Conservation (phyloP, 2,329 filamentous ascomycete genomes). For the Hypoxylon sp. region DNA sequence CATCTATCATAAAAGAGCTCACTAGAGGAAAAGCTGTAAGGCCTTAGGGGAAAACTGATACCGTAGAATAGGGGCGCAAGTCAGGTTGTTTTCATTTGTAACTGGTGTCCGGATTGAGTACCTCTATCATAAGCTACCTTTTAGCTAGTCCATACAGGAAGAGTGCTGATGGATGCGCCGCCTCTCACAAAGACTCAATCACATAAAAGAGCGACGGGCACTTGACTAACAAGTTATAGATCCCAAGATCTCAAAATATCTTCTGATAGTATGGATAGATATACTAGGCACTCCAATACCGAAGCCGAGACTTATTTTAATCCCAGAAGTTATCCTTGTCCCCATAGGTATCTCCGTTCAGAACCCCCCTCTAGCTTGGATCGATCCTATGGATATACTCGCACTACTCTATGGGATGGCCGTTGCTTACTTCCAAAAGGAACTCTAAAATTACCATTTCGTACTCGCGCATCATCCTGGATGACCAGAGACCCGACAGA, state of each 20-base stretch:
- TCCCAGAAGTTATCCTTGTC: not conserved
- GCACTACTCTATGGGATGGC: not conserved
- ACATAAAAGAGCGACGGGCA: not conserved
- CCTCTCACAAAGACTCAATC: too few relatives aligned
- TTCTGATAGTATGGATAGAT: not conserved
- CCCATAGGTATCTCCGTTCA: not conserved
- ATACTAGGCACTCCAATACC: not conserved
- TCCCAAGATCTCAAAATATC: not conserved
- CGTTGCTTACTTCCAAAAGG: too few relatives aligned
- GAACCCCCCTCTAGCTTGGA: not conserved
- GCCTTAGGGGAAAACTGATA: not conserved
- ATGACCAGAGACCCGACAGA: not conserved
- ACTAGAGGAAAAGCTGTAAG: not conserved
- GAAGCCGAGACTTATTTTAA: not conserved
- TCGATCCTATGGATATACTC: not conserved
- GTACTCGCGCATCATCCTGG: not conserved
- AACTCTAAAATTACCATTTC: too few relatives aligned
- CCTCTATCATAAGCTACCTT: too few relatives aligned
- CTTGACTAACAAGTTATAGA: too few relatives aligned
- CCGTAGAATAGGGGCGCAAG: not conserved
- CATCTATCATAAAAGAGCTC: slow-evolving; percentile 11
- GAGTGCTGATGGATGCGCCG: too few relatives aligned
- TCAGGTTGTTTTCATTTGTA: not conserved
- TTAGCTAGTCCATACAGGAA: too few relatives aligned
- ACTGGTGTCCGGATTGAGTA: not conserved